Base-by-base conservation (phyloP, 257 asterid genomes). In the Gardenia jasminoides region DNA sequence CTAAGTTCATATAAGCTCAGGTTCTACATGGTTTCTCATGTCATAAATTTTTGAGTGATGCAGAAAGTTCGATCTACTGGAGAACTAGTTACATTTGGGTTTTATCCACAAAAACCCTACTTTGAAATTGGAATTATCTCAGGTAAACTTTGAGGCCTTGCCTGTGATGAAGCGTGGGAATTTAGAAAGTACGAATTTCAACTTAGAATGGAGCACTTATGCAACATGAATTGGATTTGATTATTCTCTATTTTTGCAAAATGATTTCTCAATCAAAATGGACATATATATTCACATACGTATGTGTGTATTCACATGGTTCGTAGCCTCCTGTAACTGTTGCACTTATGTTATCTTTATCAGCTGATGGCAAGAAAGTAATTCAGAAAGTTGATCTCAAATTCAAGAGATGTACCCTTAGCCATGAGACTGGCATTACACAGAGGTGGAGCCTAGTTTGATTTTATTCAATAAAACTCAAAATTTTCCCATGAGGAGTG, bases 361-460 rank as follows among this genome's bases (percentile, higher is more conserved):
- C 79, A 87, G 97, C 86, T 81, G 89, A 89, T 80, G 95, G 93
- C 33, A 74, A 78, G 59, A 84, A 84, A 75, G 52, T 92, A 64
- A 44, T 87, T 75, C 96, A 87, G 76, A 88, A 80, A 83, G 95
- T 79, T 10, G 97, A 90, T 82, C 88, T 92, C 73, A 78, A 76
- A 48, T 81, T 90, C 39, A 46, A 81, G 31, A 83, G 96, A 76
- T 90, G 96, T 16, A 84, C 87, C 77, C 88, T 92, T 75, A 79
- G 91, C 83, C 97, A 89, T 50, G 94, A 92, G 26, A 88, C 87
- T 19, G 93, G 97, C 10, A 74, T 92, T 80, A 89, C 93, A 3
- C 67, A 68, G 71, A 87, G 86, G 92, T 90, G 65, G 24, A 52
- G 13, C 47, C 19, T 22, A 1, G 30, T 7, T 47, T 10, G 1